Base-by-base conservation (phyloP, 371 early-diverging fungal species). In the Saksenaea vasiformis region DNA sequence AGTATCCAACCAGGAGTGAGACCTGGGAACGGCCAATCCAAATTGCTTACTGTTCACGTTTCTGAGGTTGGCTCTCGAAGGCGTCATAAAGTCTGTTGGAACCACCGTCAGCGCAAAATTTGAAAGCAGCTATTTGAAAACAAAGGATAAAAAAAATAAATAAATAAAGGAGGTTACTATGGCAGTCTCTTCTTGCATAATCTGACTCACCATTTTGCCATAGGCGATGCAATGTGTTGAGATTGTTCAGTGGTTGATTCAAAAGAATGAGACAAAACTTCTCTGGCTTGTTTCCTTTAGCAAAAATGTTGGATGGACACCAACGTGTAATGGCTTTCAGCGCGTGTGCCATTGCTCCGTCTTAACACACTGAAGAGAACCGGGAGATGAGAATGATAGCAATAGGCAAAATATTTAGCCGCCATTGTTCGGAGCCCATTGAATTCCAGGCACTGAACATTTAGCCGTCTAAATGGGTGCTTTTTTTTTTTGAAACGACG, bases 81-180 rank as follows among this genome's bases (percentile, higher is more conserved):
- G 80, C 65, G 61, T 92, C 91, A 62, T 88, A 92, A 24, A 97
- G 77, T 34, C 92, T 82, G 74, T 97, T 97, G 26, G 92, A 90
- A 7, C 95, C 97, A 11, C 96, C 97, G 68, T 96, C 97, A 5
- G 94, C 94, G 62, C 94, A 93, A 27, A 94, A 77, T 4, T 82
- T 77, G 54, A 87, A 72, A 0, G 78, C 63, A 5, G 95, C 96
- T 86, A 60, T 14, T 14, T 26, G 26, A 22, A 15, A 51, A 14
- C 5, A 37, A 43, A 24, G 5, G 44, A n/a, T n/a, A n/a, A n/a
- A n/a, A n/a, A n/a, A n/a, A n/a, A n/a, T n/a, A n/a, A n/a, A n/a
- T n/a, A n/a, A n/a, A n/a, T n/a, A n/a, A 22, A 22, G 22, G 7
- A 22, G n/a, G 22, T 22, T 22, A 22, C 24, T 22, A 22, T 10